Evolutionary conservation across 345 rosid species (phyloP), one percentile per base, ranked within the genome.

Genomic region (Salix udensis): DNA sequence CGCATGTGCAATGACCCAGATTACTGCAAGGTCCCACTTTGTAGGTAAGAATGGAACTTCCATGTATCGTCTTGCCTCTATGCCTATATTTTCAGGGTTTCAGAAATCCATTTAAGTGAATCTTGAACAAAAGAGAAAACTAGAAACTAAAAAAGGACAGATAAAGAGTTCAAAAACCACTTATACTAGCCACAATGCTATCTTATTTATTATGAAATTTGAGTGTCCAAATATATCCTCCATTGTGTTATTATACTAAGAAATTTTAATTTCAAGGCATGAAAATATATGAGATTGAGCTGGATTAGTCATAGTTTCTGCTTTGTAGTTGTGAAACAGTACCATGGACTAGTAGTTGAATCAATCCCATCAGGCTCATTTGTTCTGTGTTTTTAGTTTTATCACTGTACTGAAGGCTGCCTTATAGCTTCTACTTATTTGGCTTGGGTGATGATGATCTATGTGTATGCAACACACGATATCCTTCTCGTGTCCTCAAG

Each of bases 21-120:
- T 78, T 80, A 81, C 68, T 94, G 97, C 95, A 86, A 82, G 79
- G 91, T 94, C 78, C 97, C 97, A 60, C 97, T 94, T 70, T 92
- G 98, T 67, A 67, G 92, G 98, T 92, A 84, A 83, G 87, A 74
- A 11, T 71, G 39, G 68, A 76, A 75, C 31, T 30, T 53, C 5
- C 34, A 13, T 28, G 7, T 0, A 31, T 7, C 16, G 14, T 21
- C 31, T 9, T 61, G 37, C 40, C 23, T 64, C 13, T 26, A 1
- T 42, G 0, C 53, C 2, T 36, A 0, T 53, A 21, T 53, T 53
- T 53, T 53, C 60, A 53, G 60, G 60, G 24, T 53, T 53, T 21
- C 60, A 53, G n/a, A 19, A 53, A 53, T 53, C 60, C 23, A 53
- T 53, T 53, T 21, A 21, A 53, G 24, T 53, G 60, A 53, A 1